Conservation (phyloP, 1,284 basidiomycete genomes). For the Mycena sp. region DNA sequence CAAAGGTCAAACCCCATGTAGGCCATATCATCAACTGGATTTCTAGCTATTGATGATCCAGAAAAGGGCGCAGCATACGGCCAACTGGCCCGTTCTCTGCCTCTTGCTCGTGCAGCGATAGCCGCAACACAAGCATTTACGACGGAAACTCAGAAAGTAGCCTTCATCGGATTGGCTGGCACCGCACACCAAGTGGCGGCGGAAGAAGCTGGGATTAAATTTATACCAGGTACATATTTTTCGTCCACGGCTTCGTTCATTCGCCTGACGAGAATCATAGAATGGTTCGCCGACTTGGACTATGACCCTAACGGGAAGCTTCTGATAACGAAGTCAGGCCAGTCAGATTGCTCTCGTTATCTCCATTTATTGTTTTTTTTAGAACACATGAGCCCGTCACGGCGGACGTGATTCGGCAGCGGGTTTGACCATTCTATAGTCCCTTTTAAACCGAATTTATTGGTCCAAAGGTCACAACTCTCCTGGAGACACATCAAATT, state of each 20-base stretch:
- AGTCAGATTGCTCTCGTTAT: background rate
- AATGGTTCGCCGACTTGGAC: conserved; percentile 72
- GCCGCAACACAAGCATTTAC: conserved; percentile 59
- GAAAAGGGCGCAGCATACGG: conserved; percentile 68
- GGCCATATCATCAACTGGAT: background rate
- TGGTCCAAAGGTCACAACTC: conserved; percentile 49
- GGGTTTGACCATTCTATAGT: conserved; percentile 50
- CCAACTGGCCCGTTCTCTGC: conserved; percentile 60
- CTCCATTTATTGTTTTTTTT: background rate
- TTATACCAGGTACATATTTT: conserved; percentile 61
- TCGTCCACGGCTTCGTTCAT: background rate
- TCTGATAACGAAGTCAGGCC: conserved; percentile 62
- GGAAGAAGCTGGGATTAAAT: conserved; percentile 59
- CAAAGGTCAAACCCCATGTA: conserved; percentile 25
- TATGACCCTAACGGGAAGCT: conserved; percentile 63
- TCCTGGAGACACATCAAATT: conserved; percentile 54
- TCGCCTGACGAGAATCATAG: conserved; percentile 38
- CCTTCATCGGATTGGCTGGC: conserved; percentile 69
- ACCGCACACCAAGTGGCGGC: conserved; percentile 65
- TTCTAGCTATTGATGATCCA: conserved; percentile 32
- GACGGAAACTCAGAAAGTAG: conserved; percentile 43
- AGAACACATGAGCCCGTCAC: conserved; percentile 63
- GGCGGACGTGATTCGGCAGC: conserved; percentile 50
- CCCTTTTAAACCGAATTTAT: background rate
- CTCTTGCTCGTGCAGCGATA: conserved; percentile 61